Percentiles rank a stretch among this genome's conserved stretches.
Evolutionary conservation across 805 yeast genomes (phyloP).

Genomic region (Ogataea angusta): DNA sequence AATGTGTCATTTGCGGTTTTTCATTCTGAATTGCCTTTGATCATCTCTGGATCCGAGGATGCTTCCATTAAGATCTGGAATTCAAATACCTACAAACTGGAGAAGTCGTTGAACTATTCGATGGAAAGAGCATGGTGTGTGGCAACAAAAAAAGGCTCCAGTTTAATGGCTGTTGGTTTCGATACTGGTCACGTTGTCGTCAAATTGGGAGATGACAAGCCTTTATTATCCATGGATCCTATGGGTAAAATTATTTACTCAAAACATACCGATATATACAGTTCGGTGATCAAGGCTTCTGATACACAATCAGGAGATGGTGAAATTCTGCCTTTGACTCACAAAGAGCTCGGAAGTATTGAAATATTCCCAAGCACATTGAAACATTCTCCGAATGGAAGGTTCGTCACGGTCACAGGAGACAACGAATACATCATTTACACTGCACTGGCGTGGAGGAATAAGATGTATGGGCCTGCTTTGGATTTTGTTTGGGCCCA

Average conservation of each 20-base stretch:
- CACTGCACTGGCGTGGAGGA: slow-evolving; percentile 97
- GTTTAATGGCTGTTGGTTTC: slow-evolving; percentile 85
- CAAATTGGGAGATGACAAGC: slow-evolving; percentile 91
- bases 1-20: slow-evolving; percentile 96
- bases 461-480: slow-evolving; percentile 87
- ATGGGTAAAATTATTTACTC: slow-evolving; percentile 91
- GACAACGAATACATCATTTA: slow-evolving; percentile 96
- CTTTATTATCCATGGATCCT: slow-evolving; percentile 88
- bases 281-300: slow-evolving; percentile 67
- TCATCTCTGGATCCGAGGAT: slow-evolving; percentile 96
- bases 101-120: slow-evolving; percentile 85
- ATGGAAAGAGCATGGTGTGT: slow-evolving; percentile 98
- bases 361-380: slow-evolving; percentile 89
- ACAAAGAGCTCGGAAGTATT: slow-evolving; percentile 90
- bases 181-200: slow-evolving; percentile 91
- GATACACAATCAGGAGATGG: slow-evolving; percentile 75
- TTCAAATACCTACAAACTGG: slow-evolving; percentile 88
- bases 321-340: slow-evolving; percentile 69
- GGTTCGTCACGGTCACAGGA: slow-evolving; percentile 95
- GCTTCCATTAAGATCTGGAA: slow-evolving; percentile 94
- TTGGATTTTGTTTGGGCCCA: slow-evolving; percentile 93
- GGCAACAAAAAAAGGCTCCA: slow-evolving; percentile 67
- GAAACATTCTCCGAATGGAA: slow-evolving; percentile 93
- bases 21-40: slow-evolving; percentile 96
- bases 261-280: slow-evolving; percentile 84